phyloP scores from a whole-genome alignment of 2,329 filamentous ascomycete genomes.

The Microthyrium microscopicum region DNA sequence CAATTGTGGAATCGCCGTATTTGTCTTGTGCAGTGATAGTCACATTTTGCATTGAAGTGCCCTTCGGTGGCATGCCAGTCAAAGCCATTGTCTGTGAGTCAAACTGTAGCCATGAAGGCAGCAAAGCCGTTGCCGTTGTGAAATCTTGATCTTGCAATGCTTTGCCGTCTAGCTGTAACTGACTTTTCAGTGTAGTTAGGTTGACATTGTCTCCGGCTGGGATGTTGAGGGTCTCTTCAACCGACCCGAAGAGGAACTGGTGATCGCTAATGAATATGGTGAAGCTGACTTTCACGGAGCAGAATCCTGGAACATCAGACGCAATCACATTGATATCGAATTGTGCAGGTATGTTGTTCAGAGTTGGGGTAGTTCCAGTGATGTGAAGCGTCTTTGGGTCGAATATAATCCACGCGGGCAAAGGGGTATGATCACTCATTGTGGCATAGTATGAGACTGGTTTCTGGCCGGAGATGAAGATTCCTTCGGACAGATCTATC shows the following conservation, averaged over 20 bases:
- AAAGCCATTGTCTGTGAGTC: slow-evolving; percentile 45
- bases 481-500: slow-evolving; percentile 30
- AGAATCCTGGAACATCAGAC: slow-evolving; percentile 65
- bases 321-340: slow-evolving; percentile 61
- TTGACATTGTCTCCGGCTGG: slow-evolving; percentile 16
- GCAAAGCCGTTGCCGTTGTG: slow-evolving; percentile 31
- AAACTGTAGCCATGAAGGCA: slow-evolving; percentile 55
- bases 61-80: slow-evolving; percentile 45
- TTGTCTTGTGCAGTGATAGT: slow-evolving; percentile 42
- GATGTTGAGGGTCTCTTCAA: slow-evolving; percentile 17
- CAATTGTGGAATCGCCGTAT: slow-evolving; percentile 41
- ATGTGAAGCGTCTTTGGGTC: slow-evolving; percentile 48
- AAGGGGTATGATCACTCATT: slow-evolving; percentile 58
- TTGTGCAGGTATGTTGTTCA: slow-evolving; percentile 50
- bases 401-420: slow-evolving; percentile 76
- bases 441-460: slow-evolving; percentile 60
- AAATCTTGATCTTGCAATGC: slow-evolving; percentile 34
- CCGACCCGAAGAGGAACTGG: slow-evolving; percentile 46
- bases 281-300: slow-evolving; percentile 48
- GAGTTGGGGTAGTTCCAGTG: slow-evolving; percentile 50
- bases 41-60: slow-evolving; percentile 44
- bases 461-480: slow-evolving; percentile 41
- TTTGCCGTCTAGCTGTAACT: slow-evolving; percentile 20
- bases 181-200: slow-evolving; percentile 16
- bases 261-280: slow-evolving; percentile 56